Conservation (phyloP, 225 moss, liverwort and hornwort species). For the Bryum argenteum region DNA sequence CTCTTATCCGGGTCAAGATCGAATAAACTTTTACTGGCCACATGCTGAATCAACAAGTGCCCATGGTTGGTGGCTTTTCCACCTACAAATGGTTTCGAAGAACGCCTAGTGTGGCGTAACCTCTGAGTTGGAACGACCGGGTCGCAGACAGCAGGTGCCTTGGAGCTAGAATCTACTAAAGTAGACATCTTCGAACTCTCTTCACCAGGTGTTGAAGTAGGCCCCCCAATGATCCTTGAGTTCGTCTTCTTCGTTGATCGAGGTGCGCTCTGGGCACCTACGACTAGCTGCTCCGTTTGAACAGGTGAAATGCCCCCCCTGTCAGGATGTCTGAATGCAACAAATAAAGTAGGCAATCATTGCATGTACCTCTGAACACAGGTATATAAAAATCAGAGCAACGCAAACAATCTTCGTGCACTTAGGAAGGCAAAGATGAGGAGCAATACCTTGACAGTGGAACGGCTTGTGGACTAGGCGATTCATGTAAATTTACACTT, state of each 20-base stretch:
- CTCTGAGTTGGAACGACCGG: conserved; percentile 27
- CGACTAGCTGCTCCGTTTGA: conserved; percentile 37
- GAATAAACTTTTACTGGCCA: conserved; percentile 1
- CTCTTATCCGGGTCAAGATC: conserved; percentile 10
- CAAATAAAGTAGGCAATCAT: conserved; percentile 16
- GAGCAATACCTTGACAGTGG: conserved; percentile 35
- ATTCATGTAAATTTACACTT: conserved; percentile 22
- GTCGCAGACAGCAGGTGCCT: conserved; percentile 34
- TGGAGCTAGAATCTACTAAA: conserved; percentile 44
- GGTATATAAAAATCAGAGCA: background rate
- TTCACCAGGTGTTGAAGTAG: conserved; percentile 29
- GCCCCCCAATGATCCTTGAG: conserved; percentile 26
- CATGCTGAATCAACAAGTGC: background rate
- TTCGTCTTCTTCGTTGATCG: conserved; percentile 26
- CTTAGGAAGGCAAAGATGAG: background rate
- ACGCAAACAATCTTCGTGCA: background rate
- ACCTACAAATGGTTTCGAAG: conserved; percentile 42
- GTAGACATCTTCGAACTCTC: conserved; percentile 42
- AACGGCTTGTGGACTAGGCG: conserved; percentile 16
- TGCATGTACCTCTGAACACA: conserved; percentile 3
- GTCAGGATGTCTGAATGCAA: conserved; percentile 39
- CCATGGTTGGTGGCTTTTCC: background rate
- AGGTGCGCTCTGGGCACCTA: conserved; percentile 15
- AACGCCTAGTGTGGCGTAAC: conserved; percentile 40
- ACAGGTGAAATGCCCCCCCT: conserved; percentile 39